Evolutionary conservation across 2,329 filamentous ascomycete genomes (phyloP).

Genomic region (Xylariaceae sp.): DNA sequence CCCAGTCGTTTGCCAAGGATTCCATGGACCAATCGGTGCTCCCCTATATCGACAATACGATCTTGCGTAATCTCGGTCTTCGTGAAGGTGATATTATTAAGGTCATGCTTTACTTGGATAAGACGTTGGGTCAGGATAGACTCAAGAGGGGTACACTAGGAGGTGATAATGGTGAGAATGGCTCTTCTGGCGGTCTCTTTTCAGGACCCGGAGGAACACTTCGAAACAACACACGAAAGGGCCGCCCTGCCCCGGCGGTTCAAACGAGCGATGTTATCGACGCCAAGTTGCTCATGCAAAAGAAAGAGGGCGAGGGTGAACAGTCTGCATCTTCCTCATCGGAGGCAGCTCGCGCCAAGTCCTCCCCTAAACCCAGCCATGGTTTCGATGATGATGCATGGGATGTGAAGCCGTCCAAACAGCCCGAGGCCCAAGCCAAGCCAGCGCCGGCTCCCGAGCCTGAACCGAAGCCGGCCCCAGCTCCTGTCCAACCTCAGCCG

Average conservation of each 20-base stretch:
- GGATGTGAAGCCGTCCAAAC: conserved; percentile 82
- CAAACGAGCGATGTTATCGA: conserved; percentile 83
- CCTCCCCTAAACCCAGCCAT: conserved; percentile 29
- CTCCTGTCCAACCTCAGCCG: conserved; percentile 30
- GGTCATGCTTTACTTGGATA: conserved; percentile 83
- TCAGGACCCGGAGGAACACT: conserved; percentile 87
- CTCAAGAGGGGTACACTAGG: conserved; percentile 45
- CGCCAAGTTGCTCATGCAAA: conserved; percentile 73
- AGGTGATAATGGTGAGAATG: conserved; percentile 50
- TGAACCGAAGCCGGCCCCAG: conserved; percentile 51
- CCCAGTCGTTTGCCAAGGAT: conserved; percentile 80
- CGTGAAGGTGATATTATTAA: conserved; percentile 96
- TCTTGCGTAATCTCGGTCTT: conserved; percentile 82
- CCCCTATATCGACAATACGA: conserved; percentile 77
- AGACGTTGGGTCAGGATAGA: conserved; percentile 65
- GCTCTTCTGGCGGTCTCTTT: conserved; percentile 60
- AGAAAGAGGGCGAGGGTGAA: conserved; percentile 43
- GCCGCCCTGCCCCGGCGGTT: conserved; percentile 78
- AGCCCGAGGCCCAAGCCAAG: conserved; percentile 39
- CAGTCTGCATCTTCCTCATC: conserved; percentile 37
- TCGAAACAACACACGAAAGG: conserved; percentile 91
- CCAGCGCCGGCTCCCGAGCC: conserved; percentile 38
- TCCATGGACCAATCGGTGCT: conserved; percentile 94
- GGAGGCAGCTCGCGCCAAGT: conserved; percentile 27
- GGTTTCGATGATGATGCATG: conserved; percentile 94